phyloP scores from a whole-genome alignment of 106 monocot species.

The Platanthera zijinensis region DNA sequence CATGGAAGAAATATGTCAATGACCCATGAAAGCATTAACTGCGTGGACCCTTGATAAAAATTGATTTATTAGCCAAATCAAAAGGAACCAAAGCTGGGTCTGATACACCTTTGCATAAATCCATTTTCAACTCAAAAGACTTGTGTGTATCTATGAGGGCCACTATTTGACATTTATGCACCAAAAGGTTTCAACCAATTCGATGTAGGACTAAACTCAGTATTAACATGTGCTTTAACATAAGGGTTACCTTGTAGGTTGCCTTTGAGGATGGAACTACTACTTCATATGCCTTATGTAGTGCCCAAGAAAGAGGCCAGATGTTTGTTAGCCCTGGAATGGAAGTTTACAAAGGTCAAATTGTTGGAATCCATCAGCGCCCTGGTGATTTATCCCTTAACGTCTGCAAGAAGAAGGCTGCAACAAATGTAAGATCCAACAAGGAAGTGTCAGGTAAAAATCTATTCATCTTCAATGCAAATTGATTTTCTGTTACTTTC shows the following conservation, averaged over 20 bases:
- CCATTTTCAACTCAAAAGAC: not conserved
- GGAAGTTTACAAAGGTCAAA: conserved; percentile 94
- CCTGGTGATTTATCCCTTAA: conserved; percentile 94
- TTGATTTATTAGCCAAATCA: too few relatives aligned
- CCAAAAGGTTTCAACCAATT: too few relatives aligned
- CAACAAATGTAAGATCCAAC: conserved; percentile 93
- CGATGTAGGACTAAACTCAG: too few relatives aligned
- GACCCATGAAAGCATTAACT: too few relatives aligned
- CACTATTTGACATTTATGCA: too few relatives aligned
- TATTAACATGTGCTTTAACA: not conserved
- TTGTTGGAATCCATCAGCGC: conserved; percentile 90
- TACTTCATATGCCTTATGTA: conserved; percentile 87
- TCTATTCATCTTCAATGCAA: not conserved
- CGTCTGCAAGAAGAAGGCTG: conserved; percentile 99
- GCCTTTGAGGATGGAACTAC: conserved; percentile 90
- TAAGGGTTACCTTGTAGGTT: conserved; percentile 40
- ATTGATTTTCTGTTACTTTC: not conserved
- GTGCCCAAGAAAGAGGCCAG: conserved; percentile 93
- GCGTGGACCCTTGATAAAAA: too few relatives aligned
- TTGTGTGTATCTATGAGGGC: not conserved
- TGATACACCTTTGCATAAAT: too few relatives aligned
- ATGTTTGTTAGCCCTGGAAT: conserved; percentile 70
- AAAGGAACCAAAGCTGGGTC: too few relatives aligned
- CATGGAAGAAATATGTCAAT: too few relatives aligned
- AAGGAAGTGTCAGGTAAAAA: conserved; percentile 80